phyloP scores from a whole-genome alignment of 306 rosid genomes.

The Carpinus fangiana region DNA sequence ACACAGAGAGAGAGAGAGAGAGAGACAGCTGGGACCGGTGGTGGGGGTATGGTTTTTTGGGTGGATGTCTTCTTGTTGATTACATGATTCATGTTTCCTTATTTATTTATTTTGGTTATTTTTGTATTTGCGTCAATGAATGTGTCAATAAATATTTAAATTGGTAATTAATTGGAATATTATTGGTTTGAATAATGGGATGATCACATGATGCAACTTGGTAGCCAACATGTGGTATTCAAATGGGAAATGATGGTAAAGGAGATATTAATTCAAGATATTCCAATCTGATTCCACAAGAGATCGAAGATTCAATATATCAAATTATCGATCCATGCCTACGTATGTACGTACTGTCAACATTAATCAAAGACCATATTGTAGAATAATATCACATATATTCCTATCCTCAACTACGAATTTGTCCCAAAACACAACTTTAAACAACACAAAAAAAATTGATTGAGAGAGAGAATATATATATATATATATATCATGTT shows the following conservation, averaged over 20 bases:
- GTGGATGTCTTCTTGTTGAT: too few species aligned
- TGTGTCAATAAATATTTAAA: not conserved
- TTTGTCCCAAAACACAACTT: not conserved
- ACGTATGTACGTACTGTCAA: not conserved
- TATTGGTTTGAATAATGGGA: not conserved
- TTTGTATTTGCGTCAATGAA: too few species aligned
- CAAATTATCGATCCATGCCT: not conserved
- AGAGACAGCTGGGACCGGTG: too few species aligned
- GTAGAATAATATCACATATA: not conserved
- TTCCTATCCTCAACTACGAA: not conserved
- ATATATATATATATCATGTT: too few species aligned
- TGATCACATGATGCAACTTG: not conserved
- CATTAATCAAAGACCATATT: not conserved
- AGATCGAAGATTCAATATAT: not conserved
- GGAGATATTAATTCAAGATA: not conserved
- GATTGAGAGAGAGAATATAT: not conserved
- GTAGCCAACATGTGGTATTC: not conserved
- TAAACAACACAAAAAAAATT: not conserved
- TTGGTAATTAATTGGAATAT: not conserved
- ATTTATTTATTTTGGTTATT: too few species aligned
- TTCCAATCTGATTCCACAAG: not conserved
- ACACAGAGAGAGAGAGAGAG: too few species aligned
- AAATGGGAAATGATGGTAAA: not conserved
- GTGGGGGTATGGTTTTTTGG: too few species aligned
- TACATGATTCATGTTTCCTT: too few species aligned